Base-by-base conservation (phyloP, 2,329 filamentous ascomycete genomes). In the Aureobasidium vineae region DNA sequence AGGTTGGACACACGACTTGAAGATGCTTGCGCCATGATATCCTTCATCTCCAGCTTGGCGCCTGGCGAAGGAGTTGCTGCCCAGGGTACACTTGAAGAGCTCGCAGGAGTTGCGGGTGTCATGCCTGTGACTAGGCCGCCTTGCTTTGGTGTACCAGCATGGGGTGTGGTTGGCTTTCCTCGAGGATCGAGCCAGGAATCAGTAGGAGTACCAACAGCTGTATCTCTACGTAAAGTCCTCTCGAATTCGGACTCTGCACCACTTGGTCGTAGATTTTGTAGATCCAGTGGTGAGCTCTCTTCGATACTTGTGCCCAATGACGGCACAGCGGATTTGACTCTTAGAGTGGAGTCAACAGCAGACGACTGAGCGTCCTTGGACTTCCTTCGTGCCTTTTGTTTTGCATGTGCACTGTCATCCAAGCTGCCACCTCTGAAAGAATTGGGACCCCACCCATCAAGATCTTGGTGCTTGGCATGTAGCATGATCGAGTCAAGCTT, bases 401-500 rank as follows among this genome's bases (percentile, higher is more conserved):
- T 75, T n/a, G 79, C 72, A 10, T 80, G 72, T 41, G 79, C 72
- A 68, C 74, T 71, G 13, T 92, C 90, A 59, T 94, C 91, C 53
- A 89, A 73, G 69, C 86, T 89, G 33, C 86, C 85, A 50, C 86
- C 79, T 63, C 86, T 85, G 72, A 84, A 84, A 0, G 90, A 88
- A 0, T 84, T 82, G 0, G 86, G 85, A 0, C 83, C 70, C 67
- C 85, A 86, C 69, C 79, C 84, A 56, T 93, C 90, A 15, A 89
- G 85, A 33, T 90, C 88, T 76, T 87, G 69, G 85, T 84, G 70
- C 78, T 84, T 70, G 79, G 81, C 77, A 69, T 85, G 89, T 69
- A 92, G 88, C 2, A 86, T 84, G 80, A 97, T 90, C 21, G 91
- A 89, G 73, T 89, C 90, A 11, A 96, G 84, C 68, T 90, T 88